phyloP scores from a whole-genome alignment of 176 grass and related monocot genomes.

The Aegilops bicornis region DNA sequence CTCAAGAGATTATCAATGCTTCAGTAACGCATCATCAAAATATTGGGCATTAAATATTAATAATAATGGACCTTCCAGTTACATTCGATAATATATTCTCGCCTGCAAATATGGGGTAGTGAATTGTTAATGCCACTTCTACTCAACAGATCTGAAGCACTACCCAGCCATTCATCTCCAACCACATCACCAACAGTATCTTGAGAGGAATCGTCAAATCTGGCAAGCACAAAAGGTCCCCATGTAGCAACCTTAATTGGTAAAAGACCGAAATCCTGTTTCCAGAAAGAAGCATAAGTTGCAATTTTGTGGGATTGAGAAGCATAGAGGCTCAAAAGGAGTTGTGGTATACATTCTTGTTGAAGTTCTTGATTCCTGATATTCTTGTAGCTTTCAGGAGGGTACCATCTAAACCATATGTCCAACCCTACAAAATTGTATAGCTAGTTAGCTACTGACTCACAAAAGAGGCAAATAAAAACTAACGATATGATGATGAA shows the following conservation, averaged over 20 bases:
- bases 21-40: slow-evolving; percentile 15
- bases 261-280: slow-evolving; percentile 81
- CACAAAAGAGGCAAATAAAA: slow-evolving; percentile 12
- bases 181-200: slow-evolving; percentile 43
- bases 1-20: not conserved
- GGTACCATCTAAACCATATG: slow-evolving; percentile 86
- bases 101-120: slow-evolving; percentile 73
- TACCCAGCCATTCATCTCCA: slow-evolving; percentile 87
- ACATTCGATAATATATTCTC: slow-evolving; percentile 89
- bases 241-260: slow-evolving; percentile 72
- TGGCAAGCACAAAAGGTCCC: slow-evolving; percentile 85
- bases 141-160: slow-evolving; percentile 66
- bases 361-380: slow-evolving; percentile 86
- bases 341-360: slow-evolving; percentile 54
- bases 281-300: slow-evolving; percentile 23
- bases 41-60: not conserved
- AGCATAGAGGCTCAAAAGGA: slow-evolving; percentile 10
- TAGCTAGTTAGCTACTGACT: not conserved
- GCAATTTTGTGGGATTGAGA: not conserved
- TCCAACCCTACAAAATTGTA: slow-evolving; percentile 74
- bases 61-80: slow-evolving; percentile 85
- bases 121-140: slow-evolving; percentile 66
- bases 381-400: slow-evolving; percentile 92
- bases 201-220: slow-evolving; percentile 45
- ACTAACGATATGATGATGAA: not conserved